Percentiles rank a stretch among this genome's conserved stretches.
Evolutionary conservation across 2,329 filamentous ascomycete species (phyloP).

Genomic region (Westerdykella ornata): DNA sequence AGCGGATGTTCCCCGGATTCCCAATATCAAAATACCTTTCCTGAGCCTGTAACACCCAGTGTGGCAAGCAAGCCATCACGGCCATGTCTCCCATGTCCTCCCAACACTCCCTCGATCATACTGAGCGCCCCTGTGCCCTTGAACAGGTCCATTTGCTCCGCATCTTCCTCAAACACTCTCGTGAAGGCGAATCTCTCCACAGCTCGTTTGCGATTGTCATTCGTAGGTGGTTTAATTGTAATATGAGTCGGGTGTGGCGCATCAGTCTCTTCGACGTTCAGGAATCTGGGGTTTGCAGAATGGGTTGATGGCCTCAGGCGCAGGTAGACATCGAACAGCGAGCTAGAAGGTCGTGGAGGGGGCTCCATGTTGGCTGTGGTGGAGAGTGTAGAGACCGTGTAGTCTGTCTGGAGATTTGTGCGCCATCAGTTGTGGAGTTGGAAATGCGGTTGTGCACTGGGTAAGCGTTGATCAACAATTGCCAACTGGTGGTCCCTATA

Average conservation of each 20-base stretch:
- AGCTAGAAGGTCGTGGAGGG: conserved; percentile 34
- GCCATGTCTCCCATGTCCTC: conserved; percentile 64
- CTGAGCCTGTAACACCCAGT: conserved; percentile 87
- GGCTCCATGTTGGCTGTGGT: conserved; percentile 31
- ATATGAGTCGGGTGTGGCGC: conserved; percentile 43
- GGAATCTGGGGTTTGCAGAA: conserved; percentile 51
- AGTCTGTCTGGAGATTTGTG: conserved; percentile 7
- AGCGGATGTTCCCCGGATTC: not conserved
- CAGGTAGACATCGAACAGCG: conserved; percentile 86
- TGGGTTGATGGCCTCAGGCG: conserved; percentile 54
- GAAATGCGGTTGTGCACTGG: not conserved
- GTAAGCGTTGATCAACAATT: conserved; percentile 11
- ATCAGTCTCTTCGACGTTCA: conserved; percentile 60
- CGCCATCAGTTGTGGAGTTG: conserved; percentile 3
- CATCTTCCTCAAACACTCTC: conserved; percentile 80
- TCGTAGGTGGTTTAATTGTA: conserved; percentile 58
- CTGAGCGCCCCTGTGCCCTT: conserved; percentile 67
- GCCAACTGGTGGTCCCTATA: conserved; percentile 4
- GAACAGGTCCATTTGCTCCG: conserved; percentile 81
- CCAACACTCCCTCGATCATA: conserved; percentile 75
- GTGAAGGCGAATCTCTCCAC: conserved; percentile 95
- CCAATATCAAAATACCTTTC: conserved; percentile 59
- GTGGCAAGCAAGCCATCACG: conserved; percentile 88
- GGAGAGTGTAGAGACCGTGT: conserved; percentile 2
- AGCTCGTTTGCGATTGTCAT: conserved; percentile 74